A percentile compares a stretch with the other conserved stretches of the same genome.
Evolutionary conservation across 2,329 filamentous ascomycete genomes (phyloP).

Genomic region (Apiospora pterosperma): DNA sequence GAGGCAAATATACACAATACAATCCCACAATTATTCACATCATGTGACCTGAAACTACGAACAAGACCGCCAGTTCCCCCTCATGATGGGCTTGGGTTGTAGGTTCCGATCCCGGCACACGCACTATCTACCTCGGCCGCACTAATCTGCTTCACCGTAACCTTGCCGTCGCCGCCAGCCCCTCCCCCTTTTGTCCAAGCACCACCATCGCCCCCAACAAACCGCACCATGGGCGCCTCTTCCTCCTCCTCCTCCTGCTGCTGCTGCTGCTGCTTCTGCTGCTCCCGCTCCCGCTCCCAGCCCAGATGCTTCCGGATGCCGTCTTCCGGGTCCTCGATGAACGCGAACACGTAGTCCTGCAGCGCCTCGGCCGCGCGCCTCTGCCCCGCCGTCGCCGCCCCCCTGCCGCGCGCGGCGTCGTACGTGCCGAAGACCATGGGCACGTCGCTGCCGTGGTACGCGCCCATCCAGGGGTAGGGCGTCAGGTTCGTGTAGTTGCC

Average conservation of each 20-base stretch:
- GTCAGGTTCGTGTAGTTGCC: constrained; percentile 39
- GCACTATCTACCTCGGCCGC: constrained; percentile 23
- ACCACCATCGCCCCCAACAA: constrained; percentile 11
- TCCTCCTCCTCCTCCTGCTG: too few relatives aligned
- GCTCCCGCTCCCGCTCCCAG: background rate
- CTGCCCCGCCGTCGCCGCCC: constrained; percentile 18
- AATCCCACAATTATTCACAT: background rate
- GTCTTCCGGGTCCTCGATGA: constrained; percentile 19
- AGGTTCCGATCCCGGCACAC: background rate
- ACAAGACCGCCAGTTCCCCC: background rate
- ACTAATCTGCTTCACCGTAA: constrained; percentile 18
- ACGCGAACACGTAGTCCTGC: constrained; percentile 24
- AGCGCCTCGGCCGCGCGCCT: constrained; percentile 19
- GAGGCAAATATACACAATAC: background rate
- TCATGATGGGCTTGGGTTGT: background rate
- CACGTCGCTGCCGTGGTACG: constrained; percentile 37
- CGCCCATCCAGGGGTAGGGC: constrained; percentile 36
- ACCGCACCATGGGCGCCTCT: background rate
- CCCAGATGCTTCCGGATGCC: constrained; percentile 13
- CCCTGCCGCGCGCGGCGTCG: constrained; percentile 13
- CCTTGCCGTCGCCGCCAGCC: constrained; percentile 19
- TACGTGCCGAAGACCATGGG: constrained; percentile 37
- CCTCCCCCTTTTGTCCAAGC: constrained; percentile 11
- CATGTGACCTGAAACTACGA: background rate
- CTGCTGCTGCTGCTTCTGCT: too few relatives aligned